Evolutionary conservation across 1,284 basidiomycete genomes (phyloP).

Genomic region (Ceratobasidium sp.): DNA sequence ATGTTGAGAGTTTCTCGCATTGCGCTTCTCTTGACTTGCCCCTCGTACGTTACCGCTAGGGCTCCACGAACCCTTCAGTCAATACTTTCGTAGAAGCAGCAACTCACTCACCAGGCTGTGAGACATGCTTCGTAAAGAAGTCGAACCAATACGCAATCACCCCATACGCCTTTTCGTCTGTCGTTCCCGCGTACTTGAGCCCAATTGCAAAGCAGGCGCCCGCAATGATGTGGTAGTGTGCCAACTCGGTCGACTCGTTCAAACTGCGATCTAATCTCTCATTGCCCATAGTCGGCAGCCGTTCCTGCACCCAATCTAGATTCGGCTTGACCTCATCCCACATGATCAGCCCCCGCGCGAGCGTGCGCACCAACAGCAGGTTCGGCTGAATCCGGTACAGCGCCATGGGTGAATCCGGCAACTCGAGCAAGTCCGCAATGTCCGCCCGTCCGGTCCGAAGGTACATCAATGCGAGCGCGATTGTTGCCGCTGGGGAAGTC

Average conservation of each 20-base stretch:
- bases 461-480: slow-evolving; percentile 93
- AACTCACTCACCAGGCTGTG: slow-evolving; percentile 27
- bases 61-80: slow-evolving; percentile 37
- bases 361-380: slow-evolving; percentile 82
- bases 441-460: slow-evolving; percentile 85
- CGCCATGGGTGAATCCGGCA: slow-evolving; percentile 82
- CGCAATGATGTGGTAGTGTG: slow-evolving; percentile 88
- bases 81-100: slow-evolving; percentile 11
- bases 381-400: slow-evolving; percentile 90
- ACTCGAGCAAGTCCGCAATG: slow-evolving; percentile 82
- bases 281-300: slow-evolving; percentile 75
- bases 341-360: slow-evolving; percentile 85
- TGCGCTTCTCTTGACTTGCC: slow-evolving; percentile 84
- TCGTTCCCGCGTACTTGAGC: slow-evolving; percentile 93
- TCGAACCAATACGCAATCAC: slow-evolving; percentile 86
- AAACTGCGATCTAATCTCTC: slow-evolving; percentile 66
- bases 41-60: slow-evolving; percentile 80
- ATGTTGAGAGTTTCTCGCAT: slow-evolving; percentile 90
- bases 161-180: slow-evolving; percentile 84
- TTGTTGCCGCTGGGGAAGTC: slow-evolving; percentile 89
- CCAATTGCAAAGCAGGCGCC: slow-evolving; percentile 93
- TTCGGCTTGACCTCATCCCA: slow-evolving; percentile 84
- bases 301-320: slow-evolving; percentile 78
- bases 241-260: slow-evolving; percentile 84
- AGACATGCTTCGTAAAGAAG: slow-evolving; percentile 64